These are phyloP conservation scores for Trichophaea hybrida DNA, from an alignment of 2,329 filamentous ascomycete genomes.

Conservation along the genomic window DNA sequence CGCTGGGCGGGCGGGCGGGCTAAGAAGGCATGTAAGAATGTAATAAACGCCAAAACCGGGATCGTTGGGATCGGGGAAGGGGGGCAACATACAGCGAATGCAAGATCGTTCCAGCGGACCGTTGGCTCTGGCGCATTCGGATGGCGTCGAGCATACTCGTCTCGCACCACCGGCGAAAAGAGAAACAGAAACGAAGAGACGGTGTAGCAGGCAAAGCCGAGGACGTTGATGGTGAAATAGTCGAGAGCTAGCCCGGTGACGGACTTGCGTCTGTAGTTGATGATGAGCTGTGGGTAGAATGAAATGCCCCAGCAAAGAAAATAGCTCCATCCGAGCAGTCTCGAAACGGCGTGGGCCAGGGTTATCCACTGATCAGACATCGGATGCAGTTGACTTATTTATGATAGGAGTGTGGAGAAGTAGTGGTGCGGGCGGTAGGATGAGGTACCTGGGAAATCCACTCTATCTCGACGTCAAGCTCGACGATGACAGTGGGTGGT, in stretches of 20 bases:
- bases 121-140: constrained; percentile 60
- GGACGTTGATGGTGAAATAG: constrained; percentile 61
- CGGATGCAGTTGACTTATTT: background rate
- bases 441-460: background rate
- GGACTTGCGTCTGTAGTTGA: constrained; percentile 62
- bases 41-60: background rate
- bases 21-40: background rate
- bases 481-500: too few species aligned
- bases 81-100: constrained; percentile 46
- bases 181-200: constrained; percentile 62
- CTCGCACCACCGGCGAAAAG: constrained; percentile 60
- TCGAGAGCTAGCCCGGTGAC: constrained; percentile 78
- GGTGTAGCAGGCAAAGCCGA: constrained; percentile 62
- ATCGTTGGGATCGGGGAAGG: background rate
- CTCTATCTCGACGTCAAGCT: too few species aligned
- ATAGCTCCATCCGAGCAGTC: constrained; percentile 61
- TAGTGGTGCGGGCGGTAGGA: background rate
- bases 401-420: background rate
- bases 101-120: constrained; percentile 77
- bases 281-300: constrained; percentile 80
- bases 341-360: constrained; percentile 33
- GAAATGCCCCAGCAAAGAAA: constrained; percentile 67
- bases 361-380: background rate
- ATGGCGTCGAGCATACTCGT: constrained; percentile 73
- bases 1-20: background rate